Percentiles rank a stretch among this genome's conserved stretches.
phyloP scores from a whole-genome alignment of 495 filamentous ascomycete genomes.

The Tricharina praecox region DNA sequence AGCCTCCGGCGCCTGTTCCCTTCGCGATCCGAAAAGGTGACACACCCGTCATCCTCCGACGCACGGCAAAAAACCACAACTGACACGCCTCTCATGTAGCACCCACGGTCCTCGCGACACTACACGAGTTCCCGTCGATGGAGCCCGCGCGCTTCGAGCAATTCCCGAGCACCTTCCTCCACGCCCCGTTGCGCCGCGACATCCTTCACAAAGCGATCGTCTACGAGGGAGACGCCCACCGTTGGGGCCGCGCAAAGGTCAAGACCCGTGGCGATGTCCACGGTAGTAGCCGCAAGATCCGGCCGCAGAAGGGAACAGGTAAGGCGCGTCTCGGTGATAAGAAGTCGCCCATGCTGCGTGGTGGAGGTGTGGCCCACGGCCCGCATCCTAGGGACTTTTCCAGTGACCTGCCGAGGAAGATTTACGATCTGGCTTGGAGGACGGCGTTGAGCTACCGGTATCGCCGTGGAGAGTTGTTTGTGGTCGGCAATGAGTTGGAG shows the following conservation, averaged over 20 bases:
- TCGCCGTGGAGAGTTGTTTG: slow-evolving; percentile 63
- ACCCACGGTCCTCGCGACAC: slow-evolving; percentile 53
- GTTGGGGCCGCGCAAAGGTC: slow-evolving; percentile 69
- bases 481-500: slow-evolving; percentile 57
- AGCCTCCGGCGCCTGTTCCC: slow-evolving; percentile 7
- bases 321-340: slow-evolving; percentile 59
- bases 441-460: slow-evolving; percentile 87
- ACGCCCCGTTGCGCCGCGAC: slow-evolving; percentile 74
- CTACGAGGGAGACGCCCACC: slow-evolving; percentile 79
- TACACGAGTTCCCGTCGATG: slow-evolving; percentile 79
- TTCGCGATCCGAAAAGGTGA: slow-evolving; percentile 22
- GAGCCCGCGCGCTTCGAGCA: slow-evolving; percentile 63
- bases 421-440: slow-evolving; percentile 92
- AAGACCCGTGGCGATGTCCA: slow-evolving; percentile 74
- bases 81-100: slow-evolving; percentile 30
- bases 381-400: slow-evolving; percentile 80
- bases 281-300: slow-evolving; percentile 60
- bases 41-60: neutral
- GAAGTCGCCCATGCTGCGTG: slow-evolving; percentile 65
- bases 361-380: slow-evolving; percentile 74
- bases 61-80: neutral
- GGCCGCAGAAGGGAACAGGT: slow-evolving; percentile 72
- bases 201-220: slow-evolving; percentile 83
- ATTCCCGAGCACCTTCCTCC: slow-evolving; percentile 65
- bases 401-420: slow-evolving; percentile 64